Conservation (phyloP, 1,284 basidiomycete species). For the Mycocalia duriaeana region DNA sequence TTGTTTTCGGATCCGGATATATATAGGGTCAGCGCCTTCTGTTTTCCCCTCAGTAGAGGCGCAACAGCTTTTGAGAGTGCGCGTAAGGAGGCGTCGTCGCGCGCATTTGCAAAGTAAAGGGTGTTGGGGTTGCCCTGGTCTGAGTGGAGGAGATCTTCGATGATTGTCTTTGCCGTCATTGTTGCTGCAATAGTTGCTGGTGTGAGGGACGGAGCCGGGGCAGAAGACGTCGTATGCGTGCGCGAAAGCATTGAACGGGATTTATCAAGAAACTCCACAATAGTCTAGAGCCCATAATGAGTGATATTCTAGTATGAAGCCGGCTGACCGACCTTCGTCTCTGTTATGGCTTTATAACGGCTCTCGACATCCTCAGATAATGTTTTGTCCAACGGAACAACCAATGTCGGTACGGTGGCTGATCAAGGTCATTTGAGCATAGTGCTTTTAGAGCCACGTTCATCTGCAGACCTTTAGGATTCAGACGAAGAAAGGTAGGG, state of each 20-base stretch:
- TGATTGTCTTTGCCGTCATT: slow-evolving; percentile 52
- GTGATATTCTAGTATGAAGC: too few relatives aligned
- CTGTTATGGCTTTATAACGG: slow-evolving; percentile 76
- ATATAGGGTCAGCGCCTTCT: slow-evolving; percentile 49
- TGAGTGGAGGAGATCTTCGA: slow-evolving; percentile 63
- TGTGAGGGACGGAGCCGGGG: slow-evolving; percentile 72
- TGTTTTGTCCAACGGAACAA: slow-evolving; percentile 76
- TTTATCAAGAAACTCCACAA: slow-evolving; percentile 80
- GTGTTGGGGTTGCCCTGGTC: slow-evolving; percentile 47
- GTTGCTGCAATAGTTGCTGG: slow-evolving; percentile 78
- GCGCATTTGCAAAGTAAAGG: slow-evolving; percentile 47
- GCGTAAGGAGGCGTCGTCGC: slow-evolving; percentile 40
- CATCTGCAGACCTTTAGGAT: slow-evolving; percentile 65
- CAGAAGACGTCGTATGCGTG: slow-evolving; percentile 61
- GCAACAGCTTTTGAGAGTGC: slow-evolving; percentile 33
- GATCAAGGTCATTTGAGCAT: not conserved
- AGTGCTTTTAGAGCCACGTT: not conserved
- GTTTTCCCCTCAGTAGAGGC: slow-evolving; percentile 45
- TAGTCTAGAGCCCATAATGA: slow-evolving; percentile 39
- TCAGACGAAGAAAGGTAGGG: slow-evolving; percentile 68
- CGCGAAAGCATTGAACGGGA: slow-evolving; percentile 64
- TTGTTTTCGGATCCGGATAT: slow-evolving; percentile 45
- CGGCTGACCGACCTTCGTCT: slow-evolving; percentile 56
- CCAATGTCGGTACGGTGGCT: slow-evolving; percentile 82
- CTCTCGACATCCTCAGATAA: slow-evolving; percentile 68